A percentile compares a stretch with the other conserved stretches of the same genome.
Conservation (phyloP, 176 grass and related monocot species). For the Poa pratensis region DNA sequence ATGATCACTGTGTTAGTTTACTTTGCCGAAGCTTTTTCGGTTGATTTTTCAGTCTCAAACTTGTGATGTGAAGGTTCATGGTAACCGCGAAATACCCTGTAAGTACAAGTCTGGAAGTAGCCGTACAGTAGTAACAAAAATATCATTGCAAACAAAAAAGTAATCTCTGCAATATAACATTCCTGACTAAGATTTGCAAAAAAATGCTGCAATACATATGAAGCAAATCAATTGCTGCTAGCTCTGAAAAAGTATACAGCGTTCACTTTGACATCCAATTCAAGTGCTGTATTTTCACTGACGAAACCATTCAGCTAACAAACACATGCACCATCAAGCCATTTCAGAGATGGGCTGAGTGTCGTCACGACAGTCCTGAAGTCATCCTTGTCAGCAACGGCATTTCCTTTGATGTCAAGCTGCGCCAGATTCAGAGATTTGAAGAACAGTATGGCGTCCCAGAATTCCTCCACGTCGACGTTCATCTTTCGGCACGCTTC, state of each 20-base stretch:
- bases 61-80: neutral
- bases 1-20: neutral
- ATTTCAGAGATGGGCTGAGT: slow-evolving; percentile 64
- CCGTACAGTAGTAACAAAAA: neutral
- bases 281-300: neutral
- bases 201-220: slow-evolving; percentile 11
- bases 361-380: slow-evolving; percentile 51
- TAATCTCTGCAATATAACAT: slow-evolving; percentile 8
- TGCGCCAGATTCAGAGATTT: slow-evolving; percentile 57
- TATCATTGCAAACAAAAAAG: neutral
- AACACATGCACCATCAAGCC: slow-evolving; percentile 53
- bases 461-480: slow-evolving; percentile 52
- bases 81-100: neutral
- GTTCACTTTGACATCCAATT: slow-evolving; percentile 19
- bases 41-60: neutral
- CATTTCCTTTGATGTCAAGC: slow-evolving; percentile 78
- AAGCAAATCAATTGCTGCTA: slow-evolving; percentile 28
- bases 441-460: slow-evolving; percentile 75
- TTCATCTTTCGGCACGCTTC: slow-evolving; percentile 51
- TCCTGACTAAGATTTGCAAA: neutral
- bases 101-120: neutral
- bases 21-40: neutral
- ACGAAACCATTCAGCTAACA: slow-evolving; percentile 24
- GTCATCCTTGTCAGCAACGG: slow-evolving; percentile 46
- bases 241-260: slow-evolving; percentile 5